A percentile compares a stretch with the other conserved stretches of the same genome.
Conservation (phyloP, 73 alveolate species). For the Paramecium pentaurelia region DNA sequence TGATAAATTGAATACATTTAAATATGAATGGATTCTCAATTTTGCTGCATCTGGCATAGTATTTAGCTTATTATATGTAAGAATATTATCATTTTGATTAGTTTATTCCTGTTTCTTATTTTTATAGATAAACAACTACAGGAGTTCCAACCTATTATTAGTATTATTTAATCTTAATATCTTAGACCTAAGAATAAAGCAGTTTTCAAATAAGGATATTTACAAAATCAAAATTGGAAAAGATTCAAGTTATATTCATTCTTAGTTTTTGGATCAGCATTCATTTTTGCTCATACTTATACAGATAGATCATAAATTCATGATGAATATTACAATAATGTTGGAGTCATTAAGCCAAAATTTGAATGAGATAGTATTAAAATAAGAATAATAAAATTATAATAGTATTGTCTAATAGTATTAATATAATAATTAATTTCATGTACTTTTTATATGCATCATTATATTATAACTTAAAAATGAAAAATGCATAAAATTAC, state of each 20-base stretch:
- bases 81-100: neutral
- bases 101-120: neutral
- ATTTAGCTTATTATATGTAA: neutral
- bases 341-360: slow-evolving; percentile 7
- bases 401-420: neutral
- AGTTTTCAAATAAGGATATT: neutral
- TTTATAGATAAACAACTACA: neutral
- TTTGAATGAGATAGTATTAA: slow-evolving; percentile 2
- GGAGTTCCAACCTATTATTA: neutral
- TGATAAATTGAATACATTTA: neutral
- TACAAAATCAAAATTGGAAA: neutral
- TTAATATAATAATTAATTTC: neutral
- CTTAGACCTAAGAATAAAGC: neutral
- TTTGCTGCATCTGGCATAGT: neutral
- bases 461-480: too few species aligned
- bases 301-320: slow-evolving; percentile 27
- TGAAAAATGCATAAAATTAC: neutral
- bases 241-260: slow-evolving; percentile 9
- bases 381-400: neutral
- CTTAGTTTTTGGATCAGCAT: neutral
- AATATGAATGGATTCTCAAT: neutral
- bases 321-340: slow-evolving; percentile 26
- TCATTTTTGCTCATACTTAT: neutral
- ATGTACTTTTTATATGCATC: too few species aligned
- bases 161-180: neutral